phyloP scores from a whole-genome alignment of 768 basidiomycete genomes.

The Amanita phalloides region DNA sequence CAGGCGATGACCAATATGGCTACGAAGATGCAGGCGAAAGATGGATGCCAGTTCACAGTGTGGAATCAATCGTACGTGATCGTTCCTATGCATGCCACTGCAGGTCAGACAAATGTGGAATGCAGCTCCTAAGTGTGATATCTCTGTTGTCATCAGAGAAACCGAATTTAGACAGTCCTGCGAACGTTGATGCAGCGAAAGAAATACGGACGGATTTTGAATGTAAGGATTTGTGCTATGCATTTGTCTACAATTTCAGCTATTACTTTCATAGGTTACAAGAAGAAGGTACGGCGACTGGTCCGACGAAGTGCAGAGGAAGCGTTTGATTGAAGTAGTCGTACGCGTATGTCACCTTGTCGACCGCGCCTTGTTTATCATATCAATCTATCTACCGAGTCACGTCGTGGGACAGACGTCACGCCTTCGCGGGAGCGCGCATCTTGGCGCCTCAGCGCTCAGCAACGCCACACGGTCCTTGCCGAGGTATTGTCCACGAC shows the following conservation, averaged over 20 bases:
- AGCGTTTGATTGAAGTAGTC: slow-evolving; percentile 49
- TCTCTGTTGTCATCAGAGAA: slow-evolving; percentile 88
- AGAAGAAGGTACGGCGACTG: slow-evolving; percentile 91
- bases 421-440: not conserved
- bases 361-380: not conserved
- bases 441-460: not conserved
- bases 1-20: slow-evolving; percentile 93
- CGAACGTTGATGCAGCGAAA: slow-evolving; percentile 94
- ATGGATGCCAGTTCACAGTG: slow-evolving; percentile 96
- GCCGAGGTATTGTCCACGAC: not conserved
- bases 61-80: slow-evolving; percentile 81
- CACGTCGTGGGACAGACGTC: not conserved
- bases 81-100: slow-evolving; percentile 10
- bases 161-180: slow-evolving; percentile 88
- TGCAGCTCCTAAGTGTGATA: slow-evolving; percentile 89
- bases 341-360: not conserved
- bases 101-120: slow-evolving; percentile 4
- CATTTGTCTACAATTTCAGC: not conserved
- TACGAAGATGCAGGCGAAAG: slow-evolving; percentile 96
- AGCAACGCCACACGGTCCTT: not conserved
- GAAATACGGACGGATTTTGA: slow-evolving; percentile 59
- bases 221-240: slow-evolving; percentile 26
- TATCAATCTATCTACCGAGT: not conserved
- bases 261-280: slow-evolving; percentile 49
- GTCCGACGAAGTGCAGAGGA: slow-evolving; percentile 86